These are phyloP conservation scores for Nemophila menziesii DNA, from an alignment of 257 asterid species.

Conservation along the genomic window DNA sequence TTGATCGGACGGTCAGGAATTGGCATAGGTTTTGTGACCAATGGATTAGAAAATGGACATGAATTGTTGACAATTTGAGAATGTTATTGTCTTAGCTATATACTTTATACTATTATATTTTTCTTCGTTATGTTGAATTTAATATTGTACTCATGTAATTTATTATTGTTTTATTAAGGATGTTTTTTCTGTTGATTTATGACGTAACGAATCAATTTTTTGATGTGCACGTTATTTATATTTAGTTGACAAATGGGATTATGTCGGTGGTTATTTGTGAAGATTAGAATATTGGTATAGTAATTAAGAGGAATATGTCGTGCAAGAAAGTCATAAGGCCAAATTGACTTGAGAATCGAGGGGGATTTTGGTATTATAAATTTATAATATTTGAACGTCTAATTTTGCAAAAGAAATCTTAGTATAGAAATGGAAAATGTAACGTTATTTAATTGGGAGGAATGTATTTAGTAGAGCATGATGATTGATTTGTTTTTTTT, in stretches of 20 bases:
- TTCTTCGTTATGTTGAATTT: constrained; percentile 1
- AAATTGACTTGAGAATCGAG: too few species aligned
- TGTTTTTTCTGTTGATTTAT: too few species aligned
- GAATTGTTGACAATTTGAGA: background rate
- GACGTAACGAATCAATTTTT: background rate
- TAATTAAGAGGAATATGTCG: too few species aligned
- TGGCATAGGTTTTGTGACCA: constrained; percentile 3
- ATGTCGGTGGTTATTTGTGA: background rate
- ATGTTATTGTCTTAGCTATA: background rate
- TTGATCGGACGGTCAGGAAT: constrained; percentile 11
- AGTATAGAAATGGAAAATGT: too few species aligned
- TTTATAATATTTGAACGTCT: too few species aligned
- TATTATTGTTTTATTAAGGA: background rate
- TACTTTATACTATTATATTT: background rate
- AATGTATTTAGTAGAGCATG: background rate
- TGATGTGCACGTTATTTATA: background rate
- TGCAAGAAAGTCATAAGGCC: too few species aligned
- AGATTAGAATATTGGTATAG: background rate
- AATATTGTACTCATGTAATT: background rate
- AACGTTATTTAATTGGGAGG: background rate
- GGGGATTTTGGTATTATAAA: too few species aligned
- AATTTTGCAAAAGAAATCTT: too few species aligned
- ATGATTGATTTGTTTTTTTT: background rate
- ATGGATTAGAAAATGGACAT: too few species aligned
- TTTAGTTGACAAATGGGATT: background rate